Evolutionary conservation across 805 yeast genomes (phyloP), one percentile per base, ranked within the genome.

Genomic region (Candida silvatica): DNA sequence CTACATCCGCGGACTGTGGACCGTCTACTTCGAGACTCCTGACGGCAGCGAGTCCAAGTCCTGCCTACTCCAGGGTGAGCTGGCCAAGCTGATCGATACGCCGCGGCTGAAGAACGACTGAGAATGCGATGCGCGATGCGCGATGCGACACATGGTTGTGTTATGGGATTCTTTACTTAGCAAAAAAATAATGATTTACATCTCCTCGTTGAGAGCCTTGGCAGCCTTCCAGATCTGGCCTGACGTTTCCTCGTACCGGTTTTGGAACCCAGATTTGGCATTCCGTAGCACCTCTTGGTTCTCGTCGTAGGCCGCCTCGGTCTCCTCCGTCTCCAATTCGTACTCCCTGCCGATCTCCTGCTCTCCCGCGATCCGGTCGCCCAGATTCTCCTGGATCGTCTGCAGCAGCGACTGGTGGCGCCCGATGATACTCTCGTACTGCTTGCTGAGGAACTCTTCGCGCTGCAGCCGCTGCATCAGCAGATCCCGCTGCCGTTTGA

Each of bases 381-480:
- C 32, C 6, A 49, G 16, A 29, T 44, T 46, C 11, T 35, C 34
- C 16, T 34, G 42, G 3, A 52, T 31, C 12, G 47, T 27, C 4
- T 45, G 44, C 15, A 62, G 29, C 16, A 61, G 31, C 4, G 50
- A 51, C 30, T 52, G 41, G 32, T 59, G 55, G 38, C 51, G 52
- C 4, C 43, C 43, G 5, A 62, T 34, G 0, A 54, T 22, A 0
- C 20, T 20, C 23, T 56, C 52, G 48, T 53, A 58, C 19, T 47
- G 51, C 14, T 43, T 37, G 3, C 49, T 36, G 3, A 56, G 11
- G 33, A 40, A 56, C 26, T 59, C 62, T 36, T 61, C 57, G 34
- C 60, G 46, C 24, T 63, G 62, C 5, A 61, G 42, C 26, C 51
- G 52, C 22, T 57, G 37, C 15, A 55, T 24, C 17, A 58, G 32